phyloP scores from a whole-genome alignment of 371 early-diverging fungal genomes.

The Mortierella sp. region DNA sequence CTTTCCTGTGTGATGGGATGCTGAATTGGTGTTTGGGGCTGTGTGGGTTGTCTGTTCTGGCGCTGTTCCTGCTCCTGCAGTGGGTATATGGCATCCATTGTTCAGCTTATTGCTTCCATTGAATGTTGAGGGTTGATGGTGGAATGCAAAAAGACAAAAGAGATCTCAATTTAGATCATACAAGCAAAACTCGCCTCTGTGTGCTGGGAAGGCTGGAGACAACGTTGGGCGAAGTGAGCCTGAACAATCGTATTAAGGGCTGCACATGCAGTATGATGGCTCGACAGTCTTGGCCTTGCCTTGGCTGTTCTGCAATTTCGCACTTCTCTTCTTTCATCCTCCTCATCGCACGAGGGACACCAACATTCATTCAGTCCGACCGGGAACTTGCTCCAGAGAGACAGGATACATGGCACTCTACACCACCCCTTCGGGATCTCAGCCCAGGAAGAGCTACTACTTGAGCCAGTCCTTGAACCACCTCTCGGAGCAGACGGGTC shows the following conservation, averaged over 20 bases:
- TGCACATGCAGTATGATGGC: too few species aligned
- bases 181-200: too few species aligned
- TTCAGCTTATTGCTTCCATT: conserved; percentile 17
- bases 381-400: not conserved
- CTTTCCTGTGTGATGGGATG: conserved; percentile 2
- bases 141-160: not conserved
- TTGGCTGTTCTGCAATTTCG: too few species aligned
- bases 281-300: too few species aligned
- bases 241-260: too few species aligned
- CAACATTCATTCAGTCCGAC: not conserved
- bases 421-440: conserved; percentile 20
- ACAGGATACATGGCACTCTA: conserved; percentile 26
- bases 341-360: too few species aligned
- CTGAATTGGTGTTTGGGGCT: not conserved
- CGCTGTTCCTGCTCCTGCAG: conserved; percentile 16
- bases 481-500: conserved; percentile 27
- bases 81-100: not conserved
- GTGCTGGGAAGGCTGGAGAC: too few species aligned
- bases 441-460: conserved; percentile 15
- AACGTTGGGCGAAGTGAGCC: too few species aligned
- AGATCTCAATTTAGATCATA: not conserved
- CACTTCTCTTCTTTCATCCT: too few species aligned
- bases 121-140: not conserved
- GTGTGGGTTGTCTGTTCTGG: not conserved
- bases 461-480: conserved; percentile 28